A percentile compares a stretch with the other conserved stretches of the same genome.
Evolutionary conservation across 208 protist species (phyloP).

Genomic region (Strigomonas culicis): DNA sequence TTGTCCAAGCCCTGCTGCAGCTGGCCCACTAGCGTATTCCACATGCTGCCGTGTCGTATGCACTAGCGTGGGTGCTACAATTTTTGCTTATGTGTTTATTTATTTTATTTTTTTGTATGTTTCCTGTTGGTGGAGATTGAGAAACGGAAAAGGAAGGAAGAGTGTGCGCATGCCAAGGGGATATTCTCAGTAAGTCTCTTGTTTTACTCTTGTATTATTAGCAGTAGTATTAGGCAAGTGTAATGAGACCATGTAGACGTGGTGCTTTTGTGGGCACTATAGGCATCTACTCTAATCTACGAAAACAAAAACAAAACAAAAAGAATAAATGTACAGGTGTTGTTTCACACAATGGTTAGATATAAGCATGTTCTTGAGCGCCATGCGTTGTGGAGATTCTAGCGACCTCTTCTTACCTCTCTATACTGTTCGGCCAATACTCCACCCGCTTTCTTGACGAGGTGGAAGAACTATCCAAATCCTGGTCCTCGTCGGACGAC

Average conservation of each 20-base stretch:
- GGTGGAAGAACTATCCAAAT: neutral
- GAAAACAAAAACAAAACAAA: constrained; percentile 13
- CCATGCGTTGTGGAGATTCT: neutral
- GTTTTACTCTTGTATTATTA: no score
- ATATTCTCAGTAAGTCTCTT: no score
- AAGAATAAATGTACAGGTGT: constrained; percentile 4
- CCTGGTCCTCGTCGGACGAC: neutral
- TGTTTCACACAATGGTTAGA: neutral
- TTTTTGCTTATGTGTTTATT: neutral
- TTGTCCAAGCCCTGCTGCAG: constrained; percentile 70
- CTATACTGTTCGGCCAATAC: constrained; percentile 4
- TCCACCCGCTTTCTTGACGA: neutral
- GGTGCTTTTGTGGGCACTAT: no score
- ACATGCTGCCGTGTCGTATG: constrained; percentile 27
- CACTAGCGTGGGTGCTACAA: neutral
- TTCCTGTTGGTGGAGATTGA: neutral
- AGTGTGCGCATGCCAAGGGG: no score
- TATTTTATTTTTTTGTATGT: neutral
- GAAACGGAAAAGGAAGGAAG: neutral
- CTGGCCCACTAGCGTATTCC: constrained; percentile 54
- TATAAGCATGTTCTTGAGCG: constrained; percentile 3
- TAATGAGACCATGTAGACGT: no score
- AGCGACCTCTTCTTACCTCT: neutral
- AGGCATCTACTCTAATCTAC: no score
- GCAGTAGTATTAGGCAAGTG: neutral